Evolutionary conservation across 305 asterid species (phyloP).

Genomic region (Fraxinus sp.): DNA sequence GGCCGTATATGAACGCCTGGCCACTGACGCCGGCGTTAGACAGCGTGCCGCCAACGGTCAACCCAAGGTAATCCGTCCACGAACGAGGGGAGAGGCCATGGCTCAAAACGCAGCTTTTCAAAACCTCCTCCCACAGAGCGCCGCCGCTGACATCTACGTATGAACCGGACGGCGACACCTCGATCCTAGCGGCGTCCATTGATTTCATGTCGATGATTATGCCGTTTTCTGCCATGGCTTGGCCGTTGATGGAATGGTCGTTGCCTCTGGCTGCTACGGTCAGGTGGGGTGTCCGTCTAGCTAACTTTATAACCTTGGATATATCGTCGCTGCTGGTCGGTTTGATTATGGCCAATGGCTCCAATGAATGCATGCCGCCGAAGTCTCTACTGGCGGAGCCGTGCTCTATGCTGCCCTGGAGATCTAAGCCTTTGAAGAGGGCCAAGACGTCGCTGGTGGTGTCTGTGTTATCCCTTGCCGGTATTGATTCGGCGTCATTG

Average conservation of each 20-base stretch:
- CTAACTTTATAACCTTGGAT: slow-evolving; percentile 46
- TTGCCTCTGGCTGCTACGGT: slow-evolving; percentile 95
- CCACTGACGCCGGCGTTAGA: slow-evolving; percentile 96
- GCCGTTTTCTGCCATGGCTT: slow-evolving; percentile 82
- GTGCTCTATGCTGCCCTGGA: slow-evolving; percentile 45
- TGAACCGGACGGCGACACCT: slow-evolving; percentile 32
- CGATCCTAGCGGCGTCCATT: slow-evolving; percentile 25
- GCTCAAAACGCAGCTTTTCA: slow-evolving; percentile 49
- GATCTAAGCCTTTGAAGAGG: slow-evolving; percentile 37
- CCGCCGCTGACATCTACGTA: slow-evolving; percentile 84
- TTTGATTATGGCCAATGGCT: slow-evolving; percentile 62
- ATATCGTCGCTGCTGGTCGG: slow-evolving; percentile 60
- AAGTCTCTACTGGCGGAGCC: slow-evolving; percentile 53
- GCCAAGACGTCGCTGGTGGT: slow-evolving; percentile 19
- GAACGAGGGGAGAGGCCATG: slow-evolving; percentile 72
- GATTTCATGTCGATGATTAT: slow-evolving; percentile 66
- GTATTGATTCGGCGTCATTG: slow-evolving; percentile 50
- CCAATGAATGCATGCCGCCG: slow-evolving; percentile 59
- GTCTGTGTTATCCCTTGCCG: slow-evolving; percentile 15
- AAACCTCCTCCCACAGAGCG: slow-evolving; percentile 82
- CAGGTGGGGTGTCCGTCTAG: slow-evolving; percentile 45
- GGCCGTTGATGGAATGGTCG: slow-evolving; percentile 96
- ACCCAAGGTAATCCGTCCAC: slow-evolving; percentile 84
- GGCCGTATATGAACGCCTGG: slow-evolving; percentile 67
- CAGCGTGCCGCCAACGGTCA: slow-evolving; percentile 92